Base-by-base conservation (phyloP, 2,329 filamentous ascomycete species). In the Alternaria angustiovoidea region DNA sequence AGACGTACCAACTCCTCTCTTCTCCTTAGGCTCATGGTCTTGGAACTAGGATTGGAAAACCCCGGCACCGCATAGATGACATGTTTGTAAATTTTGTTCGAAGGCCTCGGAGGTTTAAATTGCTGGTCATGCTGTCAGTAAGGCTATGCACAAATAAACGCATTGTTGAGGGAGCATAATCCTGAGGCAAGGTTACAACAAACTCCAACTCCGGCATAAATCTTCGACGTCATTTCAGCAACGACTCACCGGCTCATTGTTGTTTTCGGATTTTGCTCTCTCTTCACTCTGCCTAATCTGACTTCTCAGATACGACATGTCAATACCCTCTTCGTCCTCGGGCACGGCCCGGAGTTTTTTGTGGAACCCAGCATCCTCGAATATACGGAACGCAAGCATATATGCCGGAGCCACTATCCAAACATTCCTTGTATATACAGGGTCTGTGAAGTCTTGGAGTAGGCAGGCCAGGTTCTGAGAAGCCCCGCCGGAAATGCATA, bases 61-160 rank as follows among this genome's bases (percentile, higher is more conserved):
- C 93, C 93, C 0, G 95, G 92, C 14, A 96, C 93, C 32, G 88
- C 87, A 76, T 98, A 98, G 68, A 99, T 90, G 68, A 97, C 77
- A 74, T 97, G 91, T 55, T 89, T 89, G 81, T 96, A 98, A 56
- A 92, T 86, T 72, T 96, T 96, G 39, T 88, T 85, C 79, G 87
- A 84, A 14, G 86, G 82, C 18, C 85, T 83, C 0, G 82, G 76
- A 2, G 82, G 81, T 74, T 92, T 93, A 69, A 85, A 79, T 51
- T 78, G 82, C 84, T 85, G 65, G 34, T 34, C 12, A 30, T 30
- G 12, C 16, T 5, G 57, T 73, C 53, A 75, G 66, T 57, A 36
- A 42, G 12, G 28, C 18, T 4, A 34, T 20, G 6, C 14, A 1
- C 5, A 1, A 14, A 1, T 24, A 1, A 11, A 8, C 16, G 9